Evolutionary conservation across 768 basidiomycete genomes (phyloP), one percentile per base, ranked within the genome.

Genomic region (Pisolithus albus): DNA sequence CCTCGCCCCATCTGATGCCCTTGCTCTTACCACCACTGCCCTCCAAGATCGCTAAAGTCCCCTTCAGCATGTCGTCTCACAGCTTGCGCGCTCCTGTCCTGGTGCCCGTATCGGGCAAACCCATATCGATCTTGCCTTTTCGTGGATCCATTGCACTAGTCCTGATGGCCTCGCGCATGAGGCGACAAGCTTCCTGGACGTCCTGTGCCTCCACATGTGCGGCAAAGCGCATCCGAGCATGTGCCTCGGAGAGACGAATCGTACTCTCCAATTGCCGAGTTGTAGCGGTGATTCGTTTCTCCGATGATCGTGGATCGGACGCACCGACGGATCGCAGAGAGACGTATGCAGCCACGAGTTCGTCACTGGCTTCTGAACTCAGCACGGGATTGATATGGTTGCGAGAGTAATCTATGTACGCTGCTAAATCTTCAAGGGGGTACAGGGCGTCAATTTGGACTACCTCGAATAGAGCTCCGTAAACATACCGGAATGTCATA

Each of bases 111-210:
- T 92, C 94, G 59, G 98, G 78, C 63, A 99, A 67, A 49, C 93
- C 90, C 82, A 97, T 89, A 67, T 98, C 94, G 63, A 97, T 95
- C 77, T 94, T 92, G 49, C 95, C 95, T 11, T 93, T 97, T 19
- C 89, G 77, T 9, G 94, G 95, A 68, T 98, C 94, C 77, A 95
- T 94, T 38, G 92, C 92, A 55, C 84, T 84, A 55, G 94, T 92
- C 60, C 91, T 82, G 69, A 99, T 88, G 4, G 95, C 96, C 66
- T 95, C 92, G 43, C 91, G 83, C 86, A 99, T 98, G 59, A 99
- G 79, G n/a, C 96, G 78, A 61, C 79, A 83, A 1, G 95, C 93
- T 68, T 98, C 96, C 55, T 78, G 75, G 28, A 98, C 95, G 62
- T 98, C 96, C 49, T 75, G 70, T 42, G 89, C 70, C 62, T 94